phyloP scores from a whole-genome alignment of 257 asterid genomes.

The Euphrasia confusa region DNA sequence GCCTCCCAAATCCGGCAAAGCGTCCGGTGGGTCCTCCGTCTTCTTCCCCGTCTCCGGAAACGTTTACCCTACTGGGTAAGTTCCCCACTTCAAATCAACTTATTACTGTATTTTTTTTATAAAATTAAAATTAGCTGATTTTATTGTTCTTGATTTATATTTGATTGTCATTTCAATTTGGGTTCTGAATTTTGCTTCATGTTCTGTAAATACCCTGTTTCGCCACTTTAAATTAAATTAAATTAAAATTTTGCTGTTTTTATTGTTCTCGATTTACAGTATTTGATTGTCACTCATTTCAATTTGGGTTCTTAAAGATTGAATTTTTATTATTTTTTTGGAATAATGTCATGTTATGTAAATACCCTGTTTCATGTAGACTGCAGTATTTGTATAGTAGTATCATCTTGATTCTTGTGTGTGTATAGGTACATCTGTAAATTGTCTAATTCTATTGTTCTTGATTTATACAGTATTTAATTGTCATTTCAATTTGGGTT shows the following conservation, averaged over 20 bases:
- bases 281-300: too few species aligned
- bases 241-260: too few species aligned
- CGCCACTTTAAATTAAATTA: too few species aligned
- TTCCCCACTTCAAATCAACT: background rate
- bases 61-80: conserved; percentile 84
- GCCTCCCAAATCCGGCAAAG: conserved; percentile 30
- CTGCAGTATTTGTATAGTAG: too few species aligned
- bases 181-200: background rate
- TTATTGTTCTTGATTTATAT: background rate
- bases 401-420: too few species aligned
- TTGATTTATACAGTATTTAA: conserved; percentile 9
- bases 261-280: too few species aligned
- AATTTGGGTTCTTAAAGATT: too few species aligned
- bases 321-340: too few species aligned
- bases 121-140: conserved; percentile 1
- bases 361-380: background rate
- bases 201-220: too few species aligned
- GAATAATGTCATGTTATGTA: background rate
- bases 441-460: background rate
- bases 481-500: conserved; percentile 18
- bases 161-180: conserved; percentile 21
- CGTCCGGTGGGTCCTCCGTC: conserved; percentile 47
- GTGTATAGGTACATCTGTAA: conserved; percentile 64
- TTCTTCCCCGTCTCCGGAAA: conserved; percentile 71
- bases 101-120: background rate